These are phyloP conservation scores for Aureobasidium sp. DNA, from an alignment of 2,329 filamentous ascomycete species.

Conservation along the genomic window DNA sequence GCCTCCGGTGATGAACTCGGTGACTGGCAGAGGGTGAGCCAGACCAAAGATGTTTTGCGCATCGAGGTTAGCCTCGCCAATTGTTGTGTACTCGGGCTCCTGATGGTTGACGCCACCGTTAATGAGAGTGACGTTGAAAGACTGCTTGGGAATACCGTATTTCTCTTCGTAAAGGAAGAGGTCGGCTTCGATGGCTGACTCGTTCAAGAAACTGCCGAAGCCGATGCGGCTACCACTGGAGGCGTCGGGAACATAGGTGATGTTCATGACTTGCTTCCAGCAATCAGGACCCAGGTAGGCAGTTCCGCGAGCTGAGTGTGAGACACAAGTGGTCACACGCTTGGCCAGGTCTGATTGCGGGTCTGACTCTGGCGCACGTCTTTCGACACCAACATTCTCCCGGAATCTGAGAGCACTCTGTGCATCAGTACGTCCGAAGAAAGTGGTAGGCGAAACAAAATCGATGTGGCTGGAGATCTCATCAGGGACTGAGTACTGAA, in stretches of 20 bases:
- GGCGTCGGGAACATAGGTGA: conserved; percentile 19
- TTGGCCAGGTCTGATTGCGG: conserved; percentile 4
- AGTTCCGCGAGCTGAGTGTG: not conserved
- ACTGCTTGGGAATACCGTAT: conserved; percentile 27
- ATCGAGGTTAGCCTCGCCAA: conserved; percentile 53
- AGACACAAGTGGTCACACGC: conserved; percentile 15
- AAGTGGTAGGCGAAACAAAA: conserved; percentile 21
- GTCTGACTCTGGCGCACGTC: not conserved
- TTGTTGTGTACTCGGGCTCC: conserved; percentile 30
- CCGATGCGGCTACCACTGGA: conserved; percentile 40
- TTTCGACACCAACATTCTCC: conserved; percentile 12
- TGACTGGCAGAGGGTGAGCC: conserved; percentile 15
- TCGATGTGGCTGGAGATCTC: conserved; percentile 15
- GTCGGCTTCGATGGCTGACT: conserved; percentile 18
- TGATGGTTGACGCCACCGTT: conserved; percentile 45
- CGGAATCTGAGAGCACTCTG: not conserved
- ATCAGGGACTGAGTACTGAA: conserved; percentile 29
- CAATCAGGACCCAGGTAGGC: conserved; percentile 17
- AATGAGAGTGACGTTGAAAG: conserved; percentile 49
- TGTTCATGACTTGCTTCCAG: conserved; percentile 19
- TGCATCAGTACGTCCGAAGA: conserved; percentile 17
- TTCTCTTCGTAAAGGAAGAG: conserved; percentile 18
- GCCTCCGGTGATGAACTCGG: conserved; percentile 11
- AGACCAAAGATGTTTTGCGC: conserved; percentile 41
- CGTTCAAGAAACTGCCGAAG: conserved; percentile 32